phyloP scores from a whole-genome alignment of 768 basidiomycete species.

The Infundibulicybe gibba region DNA sequence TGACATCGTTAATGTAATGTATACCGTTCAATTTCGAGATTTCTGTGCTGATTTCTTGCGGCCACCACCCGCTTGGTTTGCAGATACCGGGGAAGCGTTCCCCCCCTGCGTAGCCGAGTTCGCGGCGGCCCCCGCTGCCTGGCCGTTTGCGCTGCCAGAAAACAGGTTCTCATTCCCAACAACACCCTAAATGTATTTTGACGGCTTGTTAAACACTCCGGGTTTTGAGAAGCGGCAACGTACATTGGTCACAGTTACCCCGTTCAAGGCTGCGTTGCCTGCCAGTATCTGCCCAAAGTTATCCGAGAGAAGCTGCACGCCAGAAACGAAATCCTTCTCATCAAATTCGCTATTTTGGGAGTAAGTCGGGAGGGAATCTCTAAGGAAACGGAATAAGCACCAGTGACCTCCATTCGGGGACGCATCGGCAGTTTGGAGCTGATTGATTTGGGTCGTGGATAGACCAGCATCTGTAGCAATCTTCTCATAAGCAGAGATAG shows the following conservation, averaged over 20 bases:
- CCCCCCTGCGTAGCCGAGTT: too few relatives aligned
- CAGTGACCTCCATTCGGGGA: constrained; percentile 20
- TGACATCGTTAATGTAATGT: too few relatives aligned
- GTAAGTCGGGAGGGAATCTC: not conserved
- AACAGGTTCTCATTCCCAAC: constrained; percentile 18
- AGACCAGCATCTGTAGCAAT: constrained; percentile 13
- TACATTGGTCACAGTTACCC: constrained; percentile 16
- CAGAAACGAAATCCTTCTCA: constrained; percentile 19
- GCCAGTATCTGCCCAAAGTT: constrained; percentile 15
- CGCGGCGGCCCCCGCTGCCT: too few relatives aligned
- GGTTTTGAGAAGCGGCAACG: not conserved
- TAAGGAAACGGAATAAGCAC: constrained; percentile 5
- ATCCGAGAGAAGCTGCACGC: constrained; percentile 20
- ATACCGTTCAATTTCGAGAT: too few relatives aligned
- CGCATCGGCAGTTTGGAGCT: constrained; percentile 20
- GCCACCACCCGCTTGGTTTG: too few relatives aligned
- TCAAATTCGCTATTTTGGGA: constrained; percentile 19
- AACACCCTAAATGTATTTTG: constrained; percentile 10
- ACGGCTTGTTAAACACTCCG: not conserved
- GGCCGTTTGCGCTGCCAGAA: not conserved
- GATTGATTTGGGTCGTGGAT: constrained; percentile 10
- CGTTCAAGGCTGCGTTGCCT: constrained; percentile 11
- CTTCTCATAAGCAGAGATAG: constrained; percentile 16
- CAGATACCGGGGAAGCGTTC: too few relatives aligned
- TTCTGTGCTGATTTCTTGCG: too few relatives aligned